Evolutionary conservation across 2,329 filamentous ascomycete species (phyloP).

Genomic region (Monilinia vaccinii-corymbosi): DNA sequence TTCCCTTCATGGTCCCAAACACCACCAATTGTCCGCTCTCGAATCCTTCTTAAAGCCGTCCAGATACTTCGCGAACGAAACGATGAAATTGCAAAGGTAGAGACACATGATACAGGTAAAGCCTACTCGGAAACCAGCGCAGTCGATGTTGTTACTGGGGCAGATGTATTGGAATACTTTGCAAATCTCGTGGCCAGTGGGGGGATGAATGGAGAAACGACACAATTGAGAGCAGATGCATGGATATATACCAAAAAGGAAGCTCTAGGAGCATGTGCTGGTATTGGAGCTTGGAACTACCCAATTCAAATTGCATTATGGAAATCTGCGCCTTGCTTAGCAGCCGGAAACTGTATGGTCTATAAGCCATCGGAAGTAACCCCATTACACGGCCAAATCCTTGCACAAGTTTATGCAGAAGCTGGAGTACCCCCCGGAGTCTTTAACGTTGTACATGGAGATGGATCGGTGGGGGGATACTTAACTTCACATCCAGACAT

Average conservation of each 20-base stretch:
- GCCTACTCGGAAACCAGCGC: conserved; percentile 75
- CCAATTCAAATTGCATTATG: conserved; percentile 84
- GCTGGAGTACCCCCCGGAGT: conserved; percentile 74
- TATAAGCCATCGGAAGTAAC: conserved; percentile 89
- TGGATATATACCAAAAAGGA: conserved; percentile 80
- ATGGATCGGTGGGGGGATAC: conserved; percentile 66
- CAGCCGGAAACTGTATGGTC: conserved; percentile 81
- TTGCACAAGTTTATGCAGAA: conserved; percentile 69
- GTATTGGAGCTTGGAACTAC: conserved; percentile 89
- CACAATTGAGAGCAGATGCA: conserved; percentile 63
- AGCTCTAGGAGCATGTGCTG: conserved; percentile 72
- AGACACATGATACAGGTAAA: conserved; percentile 82
- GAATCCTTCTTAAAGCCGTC: conserved; percentile 70
- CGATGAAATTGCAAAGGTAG: conserved; percentile 67
- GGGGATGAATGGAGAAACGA: conserved; percentile 72
- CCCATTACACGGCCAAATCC: conserved; percentile 66
- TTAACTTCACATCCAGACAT: conserved; percentile 64
- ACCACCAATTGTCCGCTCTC: conserved; percentile 62
- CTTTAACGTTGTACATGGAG: conserved; percentile 80
- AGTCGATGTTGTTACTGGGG: conserved; percentile 75
- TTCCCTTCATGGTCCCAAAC: conserved; percentile 72
- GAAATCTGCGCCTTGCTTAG: conserved; percentile 80
- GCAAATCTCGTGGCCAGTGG: conserved; percentile 70
- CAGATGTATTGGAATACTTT: conserved; percentile 81
- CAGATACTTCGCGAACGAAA: conserved; percentile 65